phyloP scores from a whole-genome alignment of 805 yeast species.

The Yarrowia sp. region DNA sequence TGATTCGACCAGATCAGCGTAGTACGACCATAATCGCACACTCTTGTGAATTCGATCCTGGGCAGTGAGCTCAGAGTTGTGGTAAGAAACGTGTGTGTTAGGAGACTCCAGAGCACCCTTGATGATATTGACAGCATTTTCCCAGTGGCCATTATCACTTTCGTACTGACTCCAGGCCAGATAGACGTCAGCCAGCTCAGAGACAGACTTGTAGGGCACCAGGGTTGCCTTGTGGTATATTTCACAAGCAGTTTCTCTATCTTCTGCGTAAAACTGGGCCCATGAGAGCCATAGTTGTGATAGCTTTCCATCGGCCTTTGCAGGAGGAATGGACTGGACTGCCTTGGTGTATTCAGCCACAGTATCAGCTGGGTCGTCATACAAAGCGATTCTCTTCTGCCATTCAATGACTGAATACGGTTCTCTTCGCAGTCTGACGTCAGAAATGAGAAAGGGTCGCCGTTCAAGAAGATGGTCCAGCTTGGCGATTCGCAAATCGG shows the following conservation, averaged over 20 bases:
- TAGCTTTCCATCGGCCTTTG: slow-evolving; percentile 53
- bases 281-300: slow-evolving; percentile 74
- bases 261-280: slow-evolving; percentile 69
- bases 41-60: slow-evolving; percentile 69
- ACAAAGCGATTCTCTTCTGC: slow-evolving; percentile 65
- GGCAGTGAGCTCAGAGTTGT: slow-evolving; percentile 47
- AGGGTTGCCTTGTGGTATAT: slow-evolving; percentile 69
- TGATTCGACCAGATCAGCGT: slow-evolving; percentile 66
- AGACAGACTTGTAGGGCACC: slow-evolving; percentile 68
- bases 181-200: slow-evolving; percentile 74
- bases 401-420: slow-evolving; percentile 69
- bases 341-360: slow-evolving; percentile 70
- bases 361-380: slow-evolving; percentile 53
- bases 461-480: slow-evolving; percentile 65
- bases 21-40: slow-evolving; percentile 71
- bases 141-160: slow-evolving; percentile 58
- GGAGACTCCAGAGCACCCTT: slow-evolving; percentile 52
- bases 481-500: slow-evolving; percentile 54
- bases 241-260: slow-evolving; percentile 64
- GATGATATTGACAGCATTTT: slow-evolving; percentile 54
- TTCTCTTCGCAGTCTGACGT: slow-evolving; percentile 68
- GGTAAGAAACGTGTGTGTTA: slow-evolving; percentile 51
- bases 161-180: slow-evolving; percentile 78
- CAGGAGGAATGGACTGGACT: slow-evolving; percentile 68
- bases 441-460: slow-evolving; percentile 67